Base-by-base conservation (phyloP, 2,329 filamentous ascomycete species). In the Cladosporium sp. region DNA sequence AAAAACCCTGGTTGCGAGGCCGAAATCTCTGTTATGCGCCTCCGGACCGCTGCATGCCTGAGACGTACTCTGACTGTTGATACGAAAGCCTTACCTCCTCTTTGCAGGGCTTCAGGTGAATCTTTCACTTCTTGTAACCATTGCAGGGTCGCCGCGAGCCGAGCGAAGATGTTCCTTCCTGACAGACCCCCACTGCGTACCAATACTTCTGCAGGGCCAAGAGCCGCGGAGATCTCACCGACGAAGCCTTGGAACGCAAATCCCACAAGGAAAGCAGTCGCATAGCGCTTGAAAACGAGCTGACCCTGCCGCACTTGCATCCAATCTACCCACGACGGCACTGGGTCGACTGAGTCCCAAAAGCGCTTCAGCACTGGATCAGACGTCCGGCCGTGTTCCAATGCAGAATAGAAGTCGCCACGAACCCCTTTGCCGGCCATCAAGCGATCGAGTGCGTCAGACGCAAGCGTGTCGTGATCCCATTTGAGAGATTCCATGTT, bases 181-280 rank as follows among this genome's bases (percentile, higher is more conserved):
- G 41, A 43, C 8, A 43, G 18, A 13, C 41, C 27, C 7, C 42
- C 42, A 11, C 22, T 36, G 17, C 42, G 29, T 7, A 44, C 42
- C 11, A 44, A 29, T 11, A 44, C 42, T 22, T 44, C 42, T 36
- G 42, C 42, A n/a, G 42, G 29, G 29, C 42, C 29, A 9, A 32
- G 12, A n/a, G 42, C 29, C 15, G 29, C 29, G 15, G 42, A 15
- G 13, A 34, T 44, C 30, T 44, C 42, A 4, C 42, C 42, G 11
- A 20, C 29, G n/a, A 44, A 44, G 1, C 42, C 42, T 20, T 44
- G 42, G 18, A 44, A 32, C 6, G 42, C 42, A 18, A 44, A 44
- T 7, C 27, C 42, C 9, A 44, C 13, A 5, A 36, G 7, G 7
- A 34, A 30, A n/a, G 42, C 15, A 7, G 19, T n/a, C n/a, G 18